Evolutionary conservation across 805 yeast genomes (phyloP), one percentile per base, ranked within the genome.

Genomic region (Tetrapisispora nanseiensis): DNA sequence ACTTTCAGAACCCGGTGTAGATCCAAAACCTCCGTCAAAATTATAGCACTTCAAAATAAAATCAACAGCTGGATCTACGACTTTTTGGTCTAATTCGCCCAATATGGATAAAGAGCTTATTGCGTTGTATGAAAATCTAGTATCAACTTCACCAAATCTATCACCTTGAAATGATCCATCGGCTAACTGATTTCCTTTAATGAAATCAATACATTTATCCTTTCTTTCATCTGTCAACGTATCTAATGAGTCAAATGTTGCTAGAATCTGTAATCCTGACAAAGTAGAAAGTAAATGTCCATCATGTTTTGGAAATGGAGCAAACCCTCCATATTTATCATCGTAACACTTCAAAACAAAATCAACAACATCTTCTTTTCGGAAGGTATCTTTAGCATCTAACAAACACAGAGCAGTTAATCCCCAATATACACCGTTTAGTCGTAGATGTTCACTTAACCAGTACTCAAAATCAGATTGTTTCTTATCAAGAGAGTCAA

Each of bases 371-470:
- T 81, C 84, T 1, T 69, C 63, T 41, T 70, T 67, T n/a, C 78
- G 69, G 43, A 90, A 73, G 0, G 78, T 74, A 12, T 74, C 73
- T 27, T 70, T 62, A 2, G 79, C 67, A 23, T 72, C 69, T 62
- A 90, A 57, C 1, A 82, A 62, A 39, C 74, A 74, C 26, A 89
- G 61, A 0, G 96, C 86, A 15, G 83, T 81, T 3, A 86, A 67
- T 0, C 97, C 97, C 99, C 99, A 92, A 59, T 92, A 92, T 0
- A 92, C 71, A 1, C 97, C 98, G 54, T 85, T 86, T 70, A 92
- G 63, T 26, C 97, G 71, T 39, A 92, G 68, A 59, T 92, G 97
- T 55, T 92, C 97, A 10, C 86, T 76, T 40, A 89, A 62, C 92
- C 95, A 86, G 62, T 86, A 89, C 52, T 82, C 87, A 23, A 78